These are phyloP conservation scores for Nannizzia gypsea DNA, from an alignment of 2,329 filamentous ascomycete genomes.

Conservation along the genomic window DNA sequence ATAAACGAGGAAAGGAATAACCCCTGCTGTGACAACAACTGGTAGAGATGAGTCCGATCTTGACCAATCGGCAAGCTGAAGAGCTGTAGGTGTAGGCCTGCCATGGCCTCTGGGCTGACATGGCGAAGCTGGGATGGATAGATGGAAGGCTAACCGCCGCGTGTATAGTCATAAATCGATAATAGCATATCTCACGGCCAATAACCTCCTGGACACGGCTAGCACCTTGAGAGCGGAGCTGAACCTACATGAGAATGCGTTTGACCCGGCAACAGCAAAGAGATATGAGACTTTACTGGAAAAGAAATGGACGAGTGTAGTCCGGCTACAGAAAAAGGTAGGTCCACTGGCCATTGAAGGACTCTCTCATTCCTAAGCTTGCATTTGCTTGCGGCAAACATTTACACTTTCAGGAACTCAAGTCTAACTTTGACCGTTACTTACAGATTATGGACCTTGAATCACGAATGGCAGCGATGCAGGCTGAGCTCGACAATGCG, in stretches of 20 bases:
- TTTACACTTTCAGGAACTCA: background rate
- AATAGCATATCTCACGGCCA: conserved; percentile 71
- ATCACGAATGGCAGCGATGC: conserved; percentile 57
- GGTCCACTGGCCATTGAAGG: conserved; percentile 9
- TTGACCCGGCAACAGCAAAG: conserved; percentile 63
- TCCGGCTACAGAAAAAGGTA: conserved; percentile 90
- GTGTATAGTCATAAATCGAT: conserved; percentile 72
- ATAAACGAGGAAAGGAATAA: background rate
- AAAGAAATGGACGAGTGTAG: conserved; percentile 97
- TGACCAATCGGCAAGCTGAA: conserved; percentile 71
- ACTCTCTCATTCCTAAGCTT: background rate
- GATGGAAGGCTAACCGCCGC: conserved; percentile 9
- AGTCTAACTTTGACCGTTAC: background rate
- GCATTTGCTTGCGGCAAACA: background rate
- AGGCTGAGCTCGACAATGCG: conserved; percentile 72
- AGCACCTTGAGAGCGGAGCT: conserved; percentile 66
- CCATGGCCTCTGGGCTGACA: background rate
- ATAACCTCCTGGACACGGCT: conserved; percentile 58
- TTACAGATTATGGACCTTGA: conserved; percentile 88
- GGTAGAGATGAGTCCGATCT: conserved; percentile 54
- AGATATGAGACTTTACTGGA: conserved; percentile 90
- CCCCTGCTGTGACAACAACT: background rate
- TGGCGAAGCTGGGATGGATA: conserved; percentile 1
- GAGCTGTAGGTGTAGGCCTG: conserved; percentile 13
- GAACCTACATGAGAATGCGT: conserved; percentile 54